Evolutionary conservation across 768 basidiomycete species (phyloP).

Genomic region (Boletus insuetus): DNA sequence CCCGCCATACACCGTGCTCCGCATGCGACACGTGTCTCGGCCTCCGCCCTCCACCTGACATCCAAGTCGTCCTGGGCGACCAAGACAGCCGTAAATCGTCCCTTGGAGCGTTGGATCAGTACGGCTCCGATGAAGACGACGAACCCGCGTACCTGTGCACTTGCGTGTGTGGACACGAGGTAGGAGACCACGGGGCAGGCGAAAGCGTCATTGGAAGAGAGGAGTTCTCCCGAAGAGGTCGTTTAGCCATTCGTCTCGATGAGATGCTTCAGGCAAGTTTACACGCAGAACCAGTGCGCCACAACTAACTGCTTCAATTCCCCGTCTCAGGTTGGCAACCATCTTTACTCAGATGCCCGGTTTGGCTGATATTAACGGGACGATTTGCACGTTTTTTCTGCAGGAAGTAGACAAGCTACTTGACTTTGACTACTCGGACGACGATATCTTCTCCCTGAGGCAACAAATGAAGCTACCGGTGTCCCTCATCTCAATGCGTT

Average conservation of each 20-base stretch:
- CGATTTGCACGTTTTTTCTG: conserved; percentile 5
- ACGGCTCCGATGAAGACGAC: conserved; percentile 72
- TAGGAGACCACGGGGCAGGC: conserved; percentile 65
- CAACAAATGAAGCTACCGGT: conserved; percentile 63
- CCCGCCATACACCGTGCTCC: conserved; percentile 74
- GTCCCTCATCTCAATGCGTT: conserved; percentile 48
- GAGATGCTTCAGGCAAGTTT: conserved; percentile 69
- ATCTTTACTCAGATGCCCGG: conserved; percentile 9
- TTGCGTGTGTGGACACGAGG: conserved; percentile 71
- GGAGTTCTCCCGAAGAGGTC: conserved; percentile 70
- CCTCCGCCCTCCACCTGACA: conserved; percentile 59
- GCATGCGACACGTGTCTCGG: conserved; percentile 66
- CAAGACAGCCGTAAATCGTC: conserved; percentile 42
- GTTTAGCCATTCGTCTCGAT: conserved; percentile 77
- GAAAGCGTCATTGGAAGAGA: conserved; percentile 50
- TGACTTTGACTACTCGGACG: conserved; percentile 77
- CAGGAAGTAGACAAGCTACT: conserved; percentile 75
- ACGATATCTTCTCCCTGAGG: conserved; percentile 64
- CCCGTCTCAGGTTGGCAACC: conserved; percentile 23
- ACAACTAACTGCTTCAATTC: conserved; percentile 14
- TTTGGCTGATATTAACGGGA: conserved; percentile 16
- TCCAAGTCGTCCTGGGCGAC: conserved; percentile 58
- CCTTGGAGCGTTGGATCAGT: conserved; percentile 55
- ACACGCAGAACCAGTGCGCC: neutral
- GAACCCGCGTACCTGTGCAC: conserved; percentile 50